phyloP scores from a whole-genome alignment of 306 rosid genomes.

The Vachellia collinsii region DNA sequence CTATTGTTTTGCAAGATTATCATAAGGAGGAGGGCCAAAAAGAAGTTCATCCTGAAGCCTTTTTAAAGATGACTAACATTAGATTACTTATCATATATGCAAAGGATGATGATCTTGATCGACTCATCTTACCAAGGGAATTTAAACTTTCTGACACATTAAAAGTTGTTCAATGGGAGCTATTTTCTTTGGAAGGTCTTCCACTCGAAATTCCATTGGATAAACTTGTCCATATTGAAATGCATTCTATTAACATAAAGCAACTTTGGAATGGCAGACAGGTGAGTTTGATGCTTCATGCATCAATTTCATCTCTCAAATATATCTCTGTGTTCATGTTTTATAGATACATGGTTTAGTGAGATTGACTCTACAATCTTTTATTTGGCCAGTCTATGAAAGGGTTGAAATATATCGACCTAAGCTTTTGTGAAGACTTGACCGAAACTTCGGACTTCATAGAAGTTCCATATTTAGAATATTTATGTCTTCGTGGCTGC shows the following conservation, averaged over 20 bases:
- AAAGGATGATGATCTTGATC: no score
- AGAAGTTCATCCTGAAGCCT: neutral
- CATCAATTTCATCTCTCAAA: neutral
- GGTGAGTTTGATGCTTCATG: neutral
- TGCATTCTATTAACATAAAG: neutral
- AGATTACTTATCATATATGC: neutral
- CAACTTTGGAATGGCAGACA: neutral
- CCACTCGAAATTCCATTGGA: neutral
- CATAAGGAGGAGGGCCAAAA: rapidly evolving
- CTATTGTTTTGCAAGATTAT: neutral
- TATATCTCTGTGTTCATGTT: neutral
- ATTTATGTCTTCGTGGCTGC: neutral
- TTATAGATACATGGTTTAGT: neutral
- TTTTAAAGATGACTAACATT: neutral
- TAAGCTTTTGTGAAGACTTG: neutral
- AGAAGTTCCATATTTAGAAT: neutral
- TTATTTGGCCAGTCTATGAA: neutral
- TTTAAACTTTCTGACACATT: neutral
- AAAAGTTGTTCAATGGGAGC: neutral
- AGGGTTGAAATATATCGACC: neutral
- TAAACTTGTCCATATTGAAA: neutral
- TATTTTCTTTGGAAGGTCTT: neutral
- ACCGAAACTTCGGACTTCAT: neutral
- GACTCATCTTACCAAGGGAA: neutral
- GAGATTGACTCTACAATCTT: neutral